phyloP scores from a whole-genome alignment of 495 filamentous ascomycete species.

The Peziza echinospora region DNA sequence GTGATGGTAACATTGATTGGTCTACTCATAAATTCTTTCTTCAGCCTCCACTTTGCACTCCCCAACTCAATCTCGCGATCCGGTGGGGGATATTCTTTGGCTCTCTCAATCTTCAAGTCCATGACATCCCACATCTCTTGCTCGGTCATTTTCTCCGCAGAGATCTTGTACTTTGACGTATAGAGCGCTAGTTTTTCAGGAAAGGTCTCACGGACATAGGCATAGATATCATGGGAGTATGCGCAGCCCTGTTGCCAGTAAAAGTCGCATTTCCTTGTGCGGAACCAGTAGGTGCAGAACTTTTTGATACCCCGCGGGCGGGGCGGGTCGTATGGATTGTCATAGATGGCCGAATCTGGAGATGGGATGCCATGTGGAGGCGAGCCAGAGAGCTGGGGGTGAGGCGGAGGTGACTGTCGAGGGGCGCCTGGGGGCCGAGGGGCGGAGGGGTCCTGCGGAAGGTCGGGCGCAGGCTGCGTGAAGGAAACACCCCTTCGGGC shows the following conservation, averaged over 20 bases:
- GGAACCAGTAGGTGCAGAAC: not conserved
- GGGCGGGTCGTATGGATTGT: not conserved
- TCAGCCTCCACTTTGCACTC: too few species aligned
- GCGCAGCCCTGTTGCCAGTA: not conserved
- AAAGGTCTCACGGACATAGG: not conserved
- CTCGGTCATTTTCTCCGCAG: not conserved
- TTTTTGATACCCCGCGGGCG: not conserved
- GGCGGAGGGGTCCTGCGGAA: too few species aligned
- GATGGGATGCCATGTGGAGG: too few species aligned
- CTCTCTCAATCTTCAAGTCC: not conserved
- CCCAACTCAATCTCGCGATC: too few species aligned
- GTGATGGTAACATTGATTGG: too few species aligned
- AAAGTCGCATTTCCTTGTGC: not conserved
- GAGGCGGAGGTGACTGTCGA: not conserved
- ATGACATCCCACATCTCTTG: not conserved
- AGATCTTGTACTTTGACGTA: not conserved
- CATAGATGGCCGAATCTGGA: not conserved
- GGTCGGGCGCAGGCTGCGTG: too few species aligned
- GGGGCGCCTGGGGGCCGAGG: too few species aligned
- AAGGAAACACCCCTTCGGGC: too few species aligned
- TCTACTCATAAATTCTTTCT: too few species aligned
- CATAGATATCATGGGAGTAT: not conserved
- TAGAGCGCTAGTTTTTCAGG: not conserved
- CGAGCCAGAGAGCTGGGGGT: not conserved
- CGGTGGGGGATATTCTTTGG: not conserved